phyloP scores from a whole-genome alignment of 257 asterid species.

The Solanum paucissectum region DNA sequence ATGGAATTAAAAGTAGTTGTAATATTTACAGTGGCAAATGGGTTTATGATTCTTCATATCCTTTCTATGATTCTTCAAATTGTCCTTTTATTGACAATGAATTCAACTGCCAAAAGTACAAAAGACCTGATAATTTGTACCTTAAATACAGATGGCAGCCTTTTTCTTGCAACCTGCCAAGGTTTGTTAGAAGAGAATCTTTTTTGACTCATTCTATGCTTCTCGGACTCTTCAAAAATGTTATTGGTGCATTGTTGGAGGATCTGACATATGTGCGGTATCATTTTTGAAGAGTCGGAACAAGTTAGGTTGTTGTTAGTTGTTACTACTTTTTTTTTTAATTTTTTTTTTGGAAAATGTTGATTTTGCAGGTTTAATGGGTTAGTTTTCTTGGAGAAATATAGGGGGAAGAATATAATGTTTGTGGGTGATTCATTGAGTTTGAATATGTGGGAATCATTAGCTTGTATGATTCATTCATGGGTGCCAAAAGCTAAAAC shows the following conservation, averaged over 20 bases:
- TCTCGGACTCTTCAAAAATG: background rate
- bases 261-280: no score
- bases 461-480: conserved; percentile 88
- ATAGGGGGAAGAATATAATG: conserved; percentile 88
- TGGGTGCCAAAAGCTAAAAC: conserved; percentile 48
- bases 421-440: conserved; percentile 97
- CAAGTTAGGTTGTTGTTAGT: no score
- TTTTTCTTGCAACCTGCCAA: conserved; percentile 59
- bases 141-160: conserved; percentile 97
- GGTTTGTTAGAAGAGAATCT: conserved; percentile 19
- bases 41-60: conserved; percentile 77
- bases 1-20: conserved; percentile 24
- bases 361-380: conserved; percentile 63
- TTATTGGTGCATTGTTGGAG: background rate
- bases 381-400: conserved; percentile 56
- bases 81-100: conserved; percentile 86
- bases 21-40: conserved; percentile 66
- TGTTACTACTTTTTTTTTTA: background rate
- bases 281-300: background rate
- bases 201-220: background rate
- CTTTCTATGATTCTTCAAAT: conserved; percentile 60
- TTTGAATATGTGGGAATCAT: conserved; percentile 89
- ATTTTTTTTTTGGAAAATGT: background rate
- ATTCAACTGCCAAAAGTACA: conserved; percentile 70
- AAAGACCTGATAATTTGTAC: conserved; percentile 59